A percentile compares a stretch with the other conserved stretches of the same genome.
phyloP scores from a whole-genome alignment of 495 filamentous ascomycete genomes.

The Lophium mytilinum region DNA sequence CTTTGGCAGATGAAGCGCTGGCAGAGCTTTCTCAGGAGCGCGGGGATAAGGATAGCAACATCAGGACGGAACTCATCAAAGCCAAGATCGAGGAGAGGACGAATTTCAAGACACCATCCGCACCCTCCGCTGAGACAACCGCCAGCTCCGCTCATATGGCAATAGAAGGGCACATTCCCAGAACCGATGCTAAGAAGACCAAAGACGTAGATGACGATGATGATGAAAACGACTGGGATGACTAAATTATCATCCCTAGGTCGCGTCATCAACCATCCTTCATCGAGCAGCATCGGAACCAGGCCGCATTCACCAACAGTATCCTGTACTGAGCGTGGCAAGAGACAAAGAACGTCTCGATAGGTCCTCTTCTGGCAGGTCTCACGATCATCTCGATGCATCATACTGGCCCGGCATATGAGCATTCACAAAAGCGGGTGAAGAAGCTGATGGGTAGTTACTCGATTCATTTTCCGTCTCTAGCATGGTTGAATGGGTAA shows the following conservation, averaged over 20 bases:
- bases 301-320: too few species aligned
- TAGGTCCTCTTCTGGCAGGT: too few species aligned
- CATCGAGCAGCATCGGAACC: too few species aligned
- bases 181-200: neutral
- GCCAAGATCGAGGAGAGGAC: slow-evolving; percentile 14
- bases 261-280: too few species aligned
- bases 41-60: slow-evolving; percentile 34
- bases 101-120: neutral
- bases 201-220: slow-evolving; percentile 6
- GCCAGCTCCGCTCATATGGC: slow-evolving; percentile 15
- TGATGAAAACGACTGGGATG: slow-evolving; percentile 19
- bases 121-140: slow-evolving; percentile 1
- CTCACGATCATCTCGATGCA: too few species aligned
- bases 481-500: too few species aligned
- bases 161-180: slow-evolving; percentile 22
- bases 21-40: slow-evolving; percentile 46
- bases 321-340: too few species aligned
- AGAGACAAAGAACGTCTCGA: too few species aligned
- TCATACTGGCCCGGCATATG: too few species aligned
- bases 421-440: too few species aligned
- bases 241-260: neutral
- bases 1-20: slow-evolving; percentile 19
- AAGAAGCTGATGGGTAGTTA: too few species aligned
- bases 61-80: slow-evolving; percentile 15
- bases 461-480: too few species aligned